phyloP scores from a whole-genome alignment of 768 basidiomycete genomes.

The Hydnomerulius pinastri region DNA sequence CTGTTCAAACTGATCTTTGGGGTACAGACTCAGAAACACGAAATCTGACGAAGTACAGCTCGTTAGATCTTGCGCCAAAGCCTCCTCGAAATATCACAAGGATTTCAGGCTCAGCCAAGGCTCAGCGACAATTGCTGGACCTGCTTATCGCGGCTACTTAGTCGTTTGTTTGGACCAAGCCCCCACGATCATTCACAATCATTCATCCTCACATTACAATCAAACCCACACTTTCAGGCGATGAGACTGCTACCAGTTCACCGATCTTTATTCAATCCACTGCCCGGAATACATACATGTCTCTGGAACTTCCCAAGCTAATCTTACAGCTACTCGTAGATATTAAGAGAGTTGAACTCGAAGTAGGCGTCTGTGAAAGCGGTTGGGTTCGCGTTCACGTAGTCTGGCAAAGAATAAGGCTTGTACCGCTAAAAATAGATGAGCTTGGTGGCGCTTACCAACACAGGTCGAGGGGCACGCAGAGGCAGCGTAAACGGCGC shows the following conservation, averaged over 20 bases:
- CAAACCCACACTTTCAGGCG: background rate
- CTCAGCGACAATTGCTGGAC: background rate
- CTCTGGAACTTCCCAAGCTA: too few species aligned
- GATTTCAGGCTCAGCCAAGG: background rate
- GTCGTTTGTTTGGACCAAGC: background rate
- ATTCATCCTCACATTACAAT: too few species aligned
- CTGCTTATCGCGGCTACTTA: background rate
- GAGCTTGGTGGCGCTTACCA: slow-evolving; percentile 18
- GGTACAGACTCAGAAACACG: background rate
- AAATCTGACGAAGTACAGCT: background rate
- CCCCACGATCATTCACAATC: too few species aligned
- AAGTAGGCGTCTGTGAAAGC: slow-evolving; percentile 23
- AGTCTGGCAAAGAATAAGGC: too few species aligned
- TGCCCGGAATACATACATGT: too few species aligned
- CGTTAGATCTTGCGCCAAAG: background rate
- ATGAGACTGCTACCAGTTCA: too few species aligned
- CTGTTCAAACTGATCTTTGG: background rate
- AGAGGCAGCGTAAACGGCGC: slow-evolving; percentile 15
- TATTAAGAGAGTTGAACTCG: slow-evolving; percentile 15
- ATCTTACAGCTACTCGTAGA: too few species aligned
- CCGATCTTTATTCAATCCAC: too few species aligned
- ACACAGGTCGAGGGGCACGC: slow-evolving; percentile 30
- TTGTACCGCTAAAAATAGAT: background rate
- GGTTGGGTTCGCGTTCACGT: slow-evolving; percentile 27
- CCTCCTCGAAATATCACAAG: background rate